Evolutionary conservation across 305 asterid species (phyloP).

Genomic region (Fraxinus baroniana): DNA sequence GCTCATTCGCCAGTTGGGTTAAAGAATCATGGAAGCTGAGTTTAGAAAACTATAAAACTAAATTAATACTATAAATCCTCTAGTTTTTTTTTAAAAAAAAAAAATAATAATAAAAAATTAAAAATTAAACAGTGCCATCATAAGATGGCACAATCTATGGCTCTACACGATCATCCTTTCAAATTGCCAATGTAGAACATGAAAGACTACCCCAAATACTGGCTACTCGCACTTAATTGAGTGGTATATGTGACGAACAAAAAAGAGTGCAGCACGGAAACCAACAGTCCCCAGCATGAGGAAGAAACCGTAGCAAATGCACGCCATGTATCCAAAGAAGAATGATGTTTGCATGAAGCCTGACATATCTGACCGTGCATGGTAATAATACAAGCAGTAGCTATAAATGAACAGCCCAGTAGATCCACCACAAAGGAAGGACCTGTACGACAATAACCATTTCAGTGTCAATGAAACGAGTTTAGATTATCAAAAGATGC

Average conservation of each 20-base stretch:
- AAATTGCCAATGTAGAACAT: not conserved
- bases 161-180: not conserved
- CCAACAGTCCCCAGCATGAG: slow-evolving; percentile 86
- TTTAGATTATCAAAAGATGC: not conserved
- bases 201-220: not conserved
- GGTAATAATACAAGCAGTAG: slow-evolving; percentile 72
- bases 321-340: slow-evolving; percentile 82
- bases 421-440: slow-evolving; percentile 78
- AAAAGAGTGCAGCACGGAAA: slow-evolving; percentile 72
- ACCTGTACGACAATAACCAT: slow-evolving; percentile 31
- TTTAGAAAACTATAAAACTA: not conserved
- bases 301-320: slow-evolving; percentile 72
- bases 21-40: not conserved
- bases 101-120: no score
- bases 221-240: slow-evolving; percentile 61
- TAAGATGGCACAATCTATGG: not conserved
- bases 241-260: slow-evolving; percentile 69
- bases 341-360: slow-evolving; percentile 80
- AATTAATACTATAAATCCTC: not conserved
- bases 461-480: not conserved
- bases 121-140: not conserved
- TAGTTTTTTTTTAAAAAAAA: not conserved
- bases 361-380: slow-evolving; percentile 76
- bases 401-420: slow-evolving; percentile 70
- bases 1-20: no score